Conservation (phyloP, 768 basidiomycete species). For the Cystofilobasidium macerans region DNA sequence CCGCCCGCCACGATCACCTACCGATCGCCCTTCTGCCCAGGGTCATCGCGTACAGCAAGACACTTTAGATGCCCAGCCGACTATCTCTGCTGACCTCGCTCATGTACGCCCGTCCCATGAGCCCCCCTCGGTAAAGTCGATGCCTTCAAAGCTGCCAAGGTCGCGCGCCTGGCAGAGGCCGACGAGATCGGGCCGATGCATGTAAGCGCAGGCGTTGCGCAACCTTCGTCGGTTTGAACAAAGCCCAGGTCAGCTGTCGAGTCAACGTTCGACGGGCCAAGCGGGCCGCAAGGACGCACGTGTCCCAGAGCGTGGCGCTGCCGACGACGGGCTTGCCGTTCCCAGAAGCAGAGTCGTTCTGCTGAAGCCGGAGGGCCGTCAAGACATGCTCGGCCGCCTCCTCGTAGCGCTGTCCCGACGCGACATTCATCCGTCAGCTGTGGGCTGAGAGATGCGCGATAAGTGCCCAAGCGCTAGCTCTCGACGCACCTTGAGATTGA, state of each 20-base stretch:
- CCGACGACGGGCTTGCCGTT: conserved; percentile 51
- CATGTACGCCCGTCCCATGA: background rate
- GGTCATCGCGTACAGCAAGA: no score
- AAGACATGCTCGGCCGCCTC: conserved; percentile 79
- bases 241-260: background rate
- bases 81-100: no score
- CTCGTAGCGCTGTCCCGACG: conserved; percentile 56
- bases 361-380: conserved; percentile 79
- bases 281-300: conserved; percentile 32
- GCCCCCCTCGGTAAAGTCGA: background rate
- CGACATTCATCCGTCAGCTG: background rate
- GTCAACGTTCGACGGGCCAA: background rate
- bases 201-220: conserved; percentile 28
- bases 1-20: no score
- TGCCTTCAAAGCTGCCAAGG: conserved; percentile 40
- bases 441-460: no score
- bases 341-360: conserved; percentile 56
- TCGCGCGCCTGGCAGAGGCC: conserved; percentile 60
- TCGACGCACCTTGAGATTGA: conserved; percentile 61
- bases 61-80: no score
- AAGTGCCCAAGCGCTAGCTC: background rate
- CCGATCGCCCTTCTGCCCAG: background rate
- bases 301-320: conserved; percentile 74
- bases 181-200: conserved; percentile 67
- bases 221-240: background rate